Evolutionary conservation across 225 moss, liverwort and hornwort genomes (phyloP).

Genomic region (Asterella californica): DNA sequence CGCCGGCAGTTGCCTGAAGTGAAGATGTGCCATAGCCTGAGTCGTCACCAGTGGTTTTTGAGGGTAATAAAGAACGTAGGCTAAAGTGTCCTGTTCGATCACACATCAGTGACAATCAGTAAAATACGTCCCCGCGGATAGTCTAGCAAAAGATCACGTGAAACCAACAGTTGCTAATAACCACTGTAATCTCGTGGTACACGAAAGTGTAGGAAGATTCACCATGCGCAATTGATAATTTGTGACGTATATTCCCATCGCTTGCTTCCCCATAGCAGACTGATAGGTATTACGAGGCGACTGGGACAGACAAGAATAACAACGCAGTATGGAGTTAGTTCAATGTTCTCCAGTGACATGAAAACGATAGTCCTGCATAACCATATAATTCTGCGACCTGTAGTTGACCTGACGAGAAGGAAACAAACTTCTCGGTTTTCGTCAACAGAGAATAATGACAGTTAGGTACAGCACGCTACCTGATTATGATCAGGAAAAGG

Average conservation of each 20-base stretch:
- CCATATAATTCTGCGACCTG: neutral
- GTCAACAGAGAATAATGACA: neutral
- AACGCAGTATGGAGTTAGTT: neutral
- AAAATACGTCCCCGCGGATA: neutral
- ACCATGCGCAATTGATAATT: constrained; percentile 96
- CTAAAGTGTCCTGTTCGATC: constrained; percentile 78
- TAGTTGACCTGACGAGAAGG: neutral
- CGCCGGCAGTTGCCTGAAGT: constrained; percentile 95
- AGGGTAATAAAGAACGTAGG: constrained; percentile 95
- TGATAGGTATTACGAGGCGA: constrained; percentile 99
- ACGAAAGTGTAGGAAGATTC: neutral
- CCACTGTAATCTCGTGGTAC: neutral
- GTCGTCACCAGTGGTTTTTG: constrained; percentile 99
- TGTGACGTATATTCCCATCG: constrained; percentile 99
- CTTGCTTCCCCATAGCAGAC: constrained; percentile 99
- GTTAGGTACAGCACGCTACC: constrained; percentile 29
- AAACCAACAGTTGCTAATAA: neutral
- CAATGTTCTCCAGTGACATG: neutral
- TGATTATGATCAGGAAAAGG: constrained; percentile 99
- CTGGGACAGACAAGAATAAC: constrained; percentile 34
- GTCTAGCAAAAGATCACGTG: neutral
- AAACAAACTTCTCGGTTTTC: neutral
- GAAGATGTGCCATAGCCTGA: constrained; percentile 98
- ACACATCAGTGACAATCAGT: neutral
- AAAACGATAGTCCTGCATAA: neutral